These are phyloP conservation scores for Epithele typhae DNA, from an alignment of 768 basidiomycete genomes.

Conservation along the genomic window DNA sequence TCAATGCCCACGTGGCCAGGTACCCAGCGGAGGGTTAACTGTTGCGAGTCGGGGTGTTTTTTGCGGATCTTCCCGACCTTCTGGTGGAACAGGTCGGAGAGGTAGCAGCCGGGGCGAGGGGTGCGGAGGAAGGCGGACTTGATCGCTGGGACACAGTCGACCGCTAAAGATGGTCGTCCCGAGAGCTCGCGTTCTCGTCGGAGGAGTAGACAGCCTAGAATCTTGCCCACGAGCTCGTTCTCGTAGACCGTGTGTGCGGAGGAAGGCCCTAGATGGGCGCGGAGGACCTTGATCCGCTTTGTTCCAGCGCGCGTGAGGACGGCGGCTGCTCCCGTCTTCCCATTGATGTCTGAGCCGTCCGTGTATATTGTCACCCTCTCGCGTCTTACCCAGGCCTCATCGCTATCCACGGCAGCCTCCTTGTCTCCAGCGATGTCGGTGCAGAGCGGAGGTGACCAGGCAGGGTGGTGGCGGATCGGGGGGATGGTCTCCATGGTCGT, in stretches of 20 bases:
- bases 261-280: slow-evolving; percentile 16
- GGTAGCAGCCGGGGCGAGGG: slow-evolving; percentile 8
- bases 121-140: neutral
- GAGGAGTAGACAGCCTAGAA: slow-evolving; percentile 22
- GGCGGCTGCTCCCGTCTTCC: slow-evolving; percentile 28
- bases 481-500: slow-evolving; percentile 13
- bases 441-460: neutral
- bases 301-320: slow-evolving; percentile 13
- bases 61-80: neutral
- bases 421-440: neutral
- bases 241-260: slow-evolving; percentile 25
- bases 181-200: neutral
- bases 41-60: neutral
- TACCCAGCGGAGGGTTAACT: slow-evolving; percentile 14
- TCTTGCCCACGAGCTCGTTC: slow-evolving; percentile 25
- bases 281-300: neutral
- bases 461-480: slow-evolving; percentile 1
- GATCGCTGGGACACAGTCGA: neutral
- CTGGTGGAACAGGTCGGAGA: slow-evolving; percentile 1
- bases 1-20: slow-evolving; percentile 19
- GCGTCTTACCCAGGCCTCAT: neutral
- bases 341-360: slow-evolving; percentile 25
- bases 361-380: slow-evolving; percentile 18
- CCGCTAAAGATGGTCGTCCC: neutral
- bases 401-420: slow-evolving; percentile 5